Percentiles rank a stretch among this genome's conserved stretches.
These are phyloP conservation scores for Trichoderma reesei DNA, from an alignment of 495 filamentous ascomycete genomes.

Conservation along the genomic window DNA sequence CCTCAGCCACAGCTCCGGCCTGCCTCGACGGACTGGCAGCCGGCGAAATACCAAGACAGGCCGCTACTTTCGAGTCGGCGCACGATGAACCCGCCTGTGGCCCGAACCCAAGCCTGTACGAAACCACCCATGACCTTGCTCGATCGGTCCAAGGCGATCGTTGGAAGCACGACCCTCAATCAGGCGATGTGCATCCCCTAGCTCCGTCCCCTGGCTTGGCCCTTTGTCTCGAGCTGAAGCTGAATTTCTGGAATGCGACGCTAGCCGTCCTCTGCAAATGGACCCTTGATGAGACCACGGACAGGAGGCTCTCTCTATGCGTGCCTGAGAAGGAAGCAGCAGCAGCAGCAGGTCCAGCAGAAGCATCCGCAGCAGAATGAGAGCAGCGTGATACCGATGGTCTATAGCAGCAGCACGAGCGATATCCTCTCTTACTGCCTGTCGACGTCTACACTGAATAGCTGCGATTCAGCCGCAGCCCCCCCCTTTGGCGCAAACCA, in stretches of 20 bases:
- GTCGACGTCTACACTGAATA: background rate
- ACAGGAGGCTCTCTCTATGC: too few species aligned
- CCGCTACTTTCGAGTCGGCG: background rate
- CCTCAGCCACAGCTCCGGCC: background rate
- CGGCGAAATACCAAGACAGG: background rate
- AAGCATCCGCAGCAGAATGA: too few species aligned
- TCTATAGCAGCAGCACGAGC: too few species aligned
- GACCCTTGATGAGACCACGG: background rate
- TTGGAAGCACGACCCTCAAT: background rate
- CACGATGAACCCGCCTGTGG: background rate
- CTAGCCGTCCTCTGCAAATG: background rate
- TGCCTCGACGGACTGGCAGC: background rate
- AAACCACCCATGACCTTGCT: background rate
- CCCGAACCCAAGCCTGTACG: background rate
- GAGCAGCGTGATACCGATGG: too few species aligned
- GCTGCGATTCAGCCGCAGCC: background rate
- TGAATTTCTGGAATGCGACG: background rate
- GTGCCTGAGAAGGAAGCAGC: background rate
- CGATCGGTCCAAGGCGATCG: constrained; percentile 7
- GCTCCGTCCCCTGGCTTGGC: constrained; percentile 2
- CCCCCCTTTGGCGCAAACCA: background rate
- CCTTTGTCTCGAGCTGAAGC: background rate
- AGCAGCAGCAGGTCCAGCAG: background rate
- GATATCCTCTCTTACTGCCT: background rate
- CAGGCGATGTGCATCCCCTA: background rate